These are phyloP conservation scores for Alternaria sp. DNA, from an alignment of 2,329 filamentous ascomycete genomes.

Conservation along the genomic window DNA sequence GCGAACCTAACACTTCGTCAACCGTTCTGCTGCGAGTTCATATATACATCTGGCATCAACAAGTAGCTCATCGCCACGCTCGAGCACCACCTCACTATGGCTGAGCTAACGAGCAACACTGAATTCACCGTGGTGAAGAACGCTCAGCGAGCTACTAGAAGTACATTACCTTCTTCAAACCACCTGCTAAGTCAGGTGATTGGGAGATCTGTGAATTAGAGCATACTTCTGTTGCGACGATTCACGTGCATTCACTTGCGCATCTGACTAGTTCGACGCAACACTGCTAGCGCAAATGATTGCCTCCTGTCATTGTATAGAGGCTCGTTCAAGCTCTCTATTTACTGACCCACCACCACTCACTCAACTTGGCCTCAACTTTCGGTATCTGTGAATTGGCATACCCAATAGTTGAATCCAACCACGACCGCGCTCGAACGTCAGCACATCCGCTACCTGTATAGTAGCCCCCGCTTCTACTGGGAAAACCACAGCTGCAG, in stretches of 20 bases:
- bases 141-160: fast-evolving
- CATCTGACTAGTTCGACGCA: too few species aligned
- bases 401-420: too few species aligned
- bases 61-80: neutral
- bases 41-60: neutral
- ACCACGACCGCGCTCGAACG: too few species aligned
- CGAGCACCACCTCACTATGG: neutral
- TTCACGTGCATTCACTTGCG: neutral
- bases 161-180: fast-evolving
- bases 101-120: neutral
- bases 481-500: fast-evolving
- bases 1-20: neutral
- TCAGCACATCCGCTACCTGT: neutral
- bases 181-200: neutral
- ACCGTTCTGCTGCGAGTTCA: neutral
- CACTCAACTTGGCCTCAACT: neutral
- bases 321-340: neutral
- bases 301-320: neutral
- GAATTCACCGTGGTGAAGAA: neutral
- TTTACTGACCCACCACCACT: neutral
- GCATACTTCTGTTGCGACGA: neutral
- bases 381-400: neutral
- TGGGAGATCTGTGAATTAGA: neutral
- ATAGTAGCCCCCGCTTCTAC: neutral
- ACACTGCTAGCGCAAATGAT: neutral